Percentiles rank a stretch among this genome's conserved stretches.
Evolutionary conservation across 1,284 basidiomycete species (phyloP).

Genomic region (Ustilago nuda): DNA sequence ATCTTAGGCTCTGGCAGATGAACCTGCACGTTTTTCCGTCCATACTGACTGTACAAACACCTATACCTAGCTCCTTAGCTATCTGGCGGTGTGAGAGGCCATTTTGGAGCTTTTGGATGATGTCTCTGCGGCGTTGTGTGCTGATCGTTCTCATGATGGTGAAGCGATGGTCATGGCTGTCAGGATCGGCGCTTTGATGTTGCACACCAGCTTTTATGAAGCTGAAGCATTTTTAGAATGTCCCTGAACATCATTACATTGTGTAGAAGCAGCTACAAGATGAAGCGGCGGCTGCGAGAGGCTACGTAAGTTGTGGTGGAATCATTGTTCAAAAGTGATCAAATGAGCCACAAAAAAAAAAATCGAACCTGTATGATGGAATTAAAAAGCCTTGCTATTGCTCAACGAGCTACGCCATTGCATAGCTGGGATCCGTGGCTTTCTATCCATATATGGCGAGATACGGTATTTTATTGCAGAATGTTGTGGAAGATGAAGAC

Average conservation of each 20-base stretch:
- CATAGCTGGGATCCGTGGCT: not conserved
- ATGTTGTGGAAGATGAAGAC: slow-evolving; percentile 2
- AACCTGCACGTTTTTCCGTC: not conserved
- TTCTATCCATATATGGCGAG: not conserved
- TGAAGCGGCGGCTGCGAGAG: no score
- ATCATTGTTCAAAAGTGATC: not conserved
- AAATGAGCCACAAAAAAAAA: not conserved
- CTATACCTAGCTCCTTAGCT: not conserved
- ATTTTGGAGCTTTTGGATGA: slow-evolving; percentile 9
- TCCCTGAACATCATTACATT: no score
- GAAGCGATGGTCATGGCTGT: no score
- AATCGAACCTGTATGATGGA: not conserved
- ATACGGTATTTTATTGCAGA: not conserved
- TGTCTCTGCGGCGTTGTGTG: slow-evolving; percentile 3
- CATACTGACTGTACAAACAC: slow-evolving; percentile 1
- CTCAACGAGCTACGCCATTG: not conserved
- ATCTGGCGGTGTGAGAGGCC: slow-evolving; percentile 12
- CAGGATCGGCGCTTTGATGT: no score
- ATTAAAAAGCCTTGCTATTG: not conserved
- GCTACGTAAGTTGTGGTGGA: no score
- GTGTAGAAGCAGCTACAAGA: no score
- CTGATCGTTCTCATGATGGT: slow-evolving; percentile 11
- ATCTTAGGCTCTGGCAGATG: slow-evolving; percentile 4
- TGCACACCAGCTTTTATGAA: no score
- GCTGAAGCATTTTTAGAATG: no score